Conservation (phyloP, 2,329 filamentous ascomycete species). For the Fusarium fracticaudum region DNA sequence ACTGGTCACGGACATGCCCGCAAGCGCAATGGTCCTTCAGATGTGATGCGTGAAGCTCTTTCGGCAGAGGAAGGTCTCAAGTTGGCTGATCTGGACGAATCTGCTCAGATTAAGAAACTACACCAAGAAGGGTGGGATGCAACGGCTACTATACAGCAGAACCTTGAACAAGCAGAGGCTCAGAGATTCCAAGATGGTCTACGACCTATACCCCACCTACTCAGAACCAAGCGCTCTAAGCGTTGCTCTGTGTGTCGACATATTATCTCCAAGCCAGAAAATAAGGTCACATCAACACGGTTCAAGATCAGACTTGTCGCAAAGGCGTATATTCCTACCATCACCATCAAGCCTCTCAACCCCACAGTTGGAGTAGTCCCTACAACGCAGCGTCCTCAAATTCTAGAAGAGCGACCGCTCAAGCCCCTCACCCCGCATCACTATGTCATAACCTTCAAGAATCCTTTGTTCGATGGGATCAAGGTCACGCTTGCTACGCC, state of each 20-base stretch:
- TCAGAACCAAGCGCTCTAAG: constrained; percentile 93
- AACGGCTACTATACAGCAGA: constrained; percentile 63
- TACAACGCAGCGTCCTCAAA: constrained; percentile 46
- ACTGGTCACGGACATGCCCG: constrained; percentile 72
- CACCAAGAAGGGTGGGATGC: constrained; percentile 69
- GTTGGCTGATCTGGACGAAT: constrained; percentile 69
- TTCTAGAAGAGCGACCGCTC: constrained; percentile 49
- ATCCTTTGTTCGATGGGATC: constrained; percentile 92
- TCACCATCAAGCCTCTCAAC: constrained; percentile 74
- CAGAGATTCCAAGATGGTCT: constrained; percentile 77
- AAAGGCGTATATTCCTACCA: constrained; percentile 84
- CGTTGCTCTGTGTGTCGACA: constrained; percentile 92
- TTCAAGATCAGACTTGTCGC: constrained; percentile 95
- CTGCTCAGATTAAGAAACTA: constrained; percentile 67
- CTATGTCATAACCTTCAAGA: constrained; percentile 89
- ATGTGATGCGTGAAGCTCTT: constrained; percentile 83
- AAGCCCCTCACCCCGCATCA: constrained; percentile 73
- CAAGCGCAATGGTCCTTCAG: constrained; percentile 72
- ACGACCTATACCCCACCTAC: constrained; percentile 81
- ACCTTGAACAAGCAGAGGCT: constrained; percentile 61
- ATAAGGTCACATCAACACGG: constrained; percentile 86
- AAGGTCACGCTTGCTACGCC: constrained; percentile 89
- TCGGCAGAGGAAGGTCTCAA: constrained; percentile 76
- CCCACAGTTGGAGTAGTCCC: constrained; percentile 49
- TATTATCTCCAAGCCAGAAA: constrained; percentile 93